Conservation (phyloP, 2,329 filamentous ascomycete species). For the Apiospora rasikravindrae region DNA sequence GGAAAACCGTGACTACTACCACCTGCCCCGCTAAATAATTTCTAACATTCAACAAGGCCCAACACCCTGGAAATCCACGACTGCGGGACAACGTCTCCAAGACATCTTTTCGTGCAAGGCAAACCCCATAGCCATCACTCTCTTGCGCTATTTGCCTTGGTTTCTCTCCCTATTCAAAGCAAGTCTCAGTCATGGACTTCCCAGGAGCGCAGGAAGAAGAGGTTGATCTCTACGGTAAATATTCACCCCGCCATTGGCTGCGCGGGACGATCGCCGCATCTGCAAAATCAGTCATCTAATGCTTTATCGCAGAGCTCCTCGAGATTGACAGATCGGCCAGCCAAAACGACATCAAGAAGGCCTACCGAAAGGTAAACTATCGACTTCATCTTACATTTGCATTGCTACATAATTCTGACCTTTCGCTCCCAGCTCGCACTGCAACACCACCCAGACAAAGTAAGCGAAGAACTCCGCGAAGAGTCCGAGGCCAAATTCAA, state of each 20-base stretch:
- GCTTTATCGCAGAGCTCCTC: slow-evolving; percentile 71
- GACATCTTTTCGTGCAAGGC: slow-evolving; percentile 1
- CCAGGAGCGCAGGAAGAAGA: slow-evolving; percentile 46
- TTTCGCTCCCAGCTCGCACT: slow-evolving; percentile 70
- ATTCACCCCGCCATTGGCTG: slow-evolving; percentile 15
- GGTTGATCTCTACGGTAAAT: slow-evolving; percentile 62
- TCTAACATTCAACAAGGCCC: slow-evolving; percentile 28
- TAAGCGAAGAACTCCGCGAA: slow-evolving; percentile 81
- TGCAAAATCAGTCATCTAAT: slow-evolving; percentile 16
- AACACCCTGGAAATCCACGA: slow-evolving; percentile 26
- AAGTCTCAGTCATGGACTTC: slow-evolving; percentile 33
- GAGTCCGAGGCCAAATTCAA: slow-evolving; percentile 94
- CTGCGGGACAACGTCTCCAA: slow-evolving; percentile 8
- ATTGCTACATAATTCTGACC: slow-evolving; percentile 21
- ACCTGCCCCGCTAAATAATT: slow-evolving; percentile 37
- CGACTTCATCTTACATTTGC: not conserved
- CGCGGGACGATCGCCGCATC: not conserved
- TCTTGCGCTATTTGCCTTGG: not conserved
- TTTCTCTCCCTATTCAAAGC: slow-evolving; percentile 8
- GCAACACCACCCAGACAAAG: slow-evolving; percentile 93
- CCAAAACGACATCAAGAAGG: slow-evolving; percentile 88
- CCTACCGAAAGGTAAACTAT: slow-evolving; percentile 82
- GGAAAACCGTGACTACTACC: not conserved
- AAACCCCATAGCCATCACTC: slow-evolving; percentile 14
- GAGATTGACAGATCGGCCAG: slow-evolving; percentile 74